Evolutionary conservation across 768 basidiomycete genomes (phyloP), one percentile per base, ranked within the genome.

Genomic region (Suillus subluteus): DNA sequence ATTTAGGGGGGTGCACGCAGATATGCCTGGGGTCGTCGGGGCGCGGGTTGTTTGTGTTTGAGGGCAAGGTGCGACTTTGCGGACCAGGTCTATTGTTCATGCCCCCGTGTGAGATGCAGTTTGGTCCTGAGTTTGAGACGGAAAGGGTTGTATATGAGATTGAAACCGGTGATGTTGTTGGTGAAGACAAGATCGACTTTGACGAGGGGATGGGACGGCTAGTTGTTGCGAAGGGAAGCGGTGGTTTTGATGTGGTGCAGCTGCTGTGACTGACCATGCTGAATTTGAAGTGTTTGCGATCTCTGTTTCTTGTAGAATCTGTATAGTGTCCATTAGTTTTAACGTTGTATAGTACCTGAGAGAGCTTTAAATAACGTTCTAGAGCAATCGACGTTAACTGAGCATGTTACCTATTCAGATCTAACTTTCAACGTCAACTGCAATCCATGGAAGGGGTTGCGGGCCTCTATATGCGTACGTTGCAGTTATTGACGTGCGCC

Each of bases 141-240:
- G 76, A 68, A 13, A 16, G 67, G 30, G 61, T 69, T 41, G 38
- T 73, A 44, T 73, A 70, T 50, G 40, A 48, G 12, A 11, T 75
- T 58, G 41, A 67, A n/a, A 46, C 5, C 26, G 65, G 43, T 41
- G 64, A 37, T 46, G 41, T 5, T 9, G 58, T 6, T 32, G 54
- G 55, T 26, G 67, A 64, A 18, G 74, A 77, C 65, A 68, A 63
- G 62, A 68, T 76, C 61, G 76, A 76, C 61, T 76, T 77, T 58
- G 75, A 77, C n/a, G 76, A 76, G 62, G 73, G 74, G 1, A 75
- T 74, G 68, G 74, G 76, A n/a, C 71, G 74, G 21, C 66, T 77
- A 15, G 76, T 76, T 40, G 69, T 76, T 58, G 71, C 69, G 6
- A 73, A 59, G 21, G 73, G 54, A 63, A 37, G 54, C 18, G 76